Evolutionary conservation across 495 filamentous ascomycete genomes (phyloP).

Genomic region (Cryomyces minteri): DNA sequence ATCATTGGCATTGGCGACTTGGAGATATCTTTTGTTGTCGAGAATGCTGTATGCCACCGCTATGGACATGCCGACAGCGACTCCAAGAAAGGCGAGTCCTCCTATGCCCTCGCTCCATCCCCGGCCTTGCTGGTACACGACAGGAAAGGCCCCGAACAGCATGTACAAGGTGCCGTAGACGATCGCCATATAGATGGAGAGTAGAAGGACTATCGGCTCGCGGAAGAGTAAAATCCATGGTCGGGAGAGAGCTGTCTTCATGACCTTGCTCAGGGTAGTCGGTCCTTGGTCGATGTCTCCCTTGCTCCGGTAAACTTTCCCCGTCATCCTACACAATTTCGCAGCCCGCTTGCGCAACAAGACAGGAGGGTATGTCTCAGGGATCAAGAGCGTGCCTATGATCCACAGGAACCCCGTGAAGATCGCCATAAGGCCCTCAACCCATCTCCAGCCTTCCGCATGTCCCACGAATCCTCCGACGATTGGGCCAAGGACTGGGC

Average conservation of each 20-base stretch:
- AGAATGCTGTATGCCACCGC: slow-evolving; percentile 25
- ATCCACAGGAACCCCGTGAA: slow-evolving; percentile 37
- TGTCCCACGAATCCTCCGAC: slow-evolving; percentile 22
- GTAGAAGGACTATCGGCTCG: slow-evolving; percentile 43
- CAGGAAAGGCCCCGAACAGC: slow-evolving; percentile 49
- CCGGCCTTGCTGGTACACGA: slow-evolving; percentile 41
- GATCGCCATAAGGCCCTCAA: slow-evolving; percentile 23
- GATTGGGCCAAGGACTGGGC: slow-evolving; percentile 20
- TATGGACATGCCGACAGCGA: slow-evolving; percentile 39
- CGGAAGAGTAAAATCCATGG: slow-evolving; percentile 23
- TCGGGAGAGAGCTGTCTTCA: slow-evolving; percentile 16
- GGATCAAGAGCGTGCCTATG: slow-evolving; percentile 29
- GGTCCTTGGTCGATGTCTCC: slow-evolving; percentile 18
- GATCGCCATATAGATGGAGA: slow-evolving; percentile 41
- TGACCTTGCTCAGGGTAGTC: slow-evolving; percentile 19
- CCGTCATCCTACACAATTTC: slow-evolving; percentile 31
- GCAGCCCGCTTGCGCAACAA: slow-evolving; percentile 34
- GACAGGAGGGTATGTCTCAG: slow-evolving; percentile 44
- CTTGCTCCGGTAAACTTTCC: slow-evolving; percentile 32
- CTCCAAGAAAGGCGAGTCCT: slow-evolving; percentile 47
- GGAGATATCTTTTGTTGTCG: slow-evolving; percentile 18
- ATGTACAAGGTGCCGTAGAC: slow-evolving; percentile 53
- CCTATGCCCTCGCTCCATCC: slow-evolving; percentile 41
- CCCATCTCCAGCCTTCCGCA: slow-evolving; percentile 21
- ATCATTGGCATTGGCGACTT: slow-evolving; percentile 12